These are phyloP conservation scores for Inonotus obliquus DNA, from an alignment of 1,284 basidiomycete species.

Conservation along the genomic window DNA sequence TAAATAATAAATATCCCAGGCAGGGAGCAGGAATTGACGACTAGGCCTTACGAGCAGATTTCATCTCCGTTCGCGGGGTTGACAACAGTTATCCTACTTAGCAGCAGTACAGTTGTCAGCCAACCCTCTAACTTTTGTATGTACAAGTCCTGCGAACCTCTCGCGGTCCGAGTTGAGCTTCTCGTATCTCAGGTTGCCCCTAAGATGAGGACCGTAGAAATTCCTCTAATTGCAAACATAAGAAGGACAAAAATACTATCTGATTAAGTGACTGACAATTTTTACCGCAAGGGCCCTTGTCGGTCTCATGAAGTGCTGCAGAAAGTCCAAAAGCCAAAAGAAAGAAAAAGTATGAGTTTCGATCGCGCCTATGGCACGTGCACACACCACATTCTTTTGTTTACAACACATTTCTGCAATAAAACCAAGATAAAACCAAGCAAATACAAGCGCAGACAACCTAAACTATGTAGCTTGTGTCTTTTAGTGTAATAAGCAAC, in stretches of 20 bases:
- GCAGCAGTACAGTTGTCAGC: background rate
- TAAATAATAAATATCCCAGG: background rate
- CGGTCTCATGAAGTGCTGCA: conserved; percentile 1
- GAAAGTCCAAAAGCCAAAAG: background rate
- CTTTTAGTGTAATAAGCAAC: background rate
- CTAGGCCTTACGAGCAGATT: conserved; percentile 48
- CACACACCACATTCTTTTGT: background rate
- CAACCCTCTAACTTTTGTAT: background rate
- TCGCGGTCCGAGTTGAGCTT: background rate
- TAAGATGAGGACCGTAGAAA: conserved; percentile 8
- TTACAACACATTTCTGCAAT: background rate
- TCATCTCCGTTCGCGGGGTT: conserved; percentile 65
- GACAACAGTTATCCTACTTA: conserved; percentile 45
- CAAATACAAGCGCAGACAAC: background rate
- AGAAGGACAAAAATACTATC: background rate
- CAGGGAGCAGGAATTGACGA: background rate
- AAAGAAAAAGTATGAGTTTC: background rate
- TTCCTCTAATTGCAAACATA: background rate
- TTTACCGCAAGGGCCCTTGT: conserved; percentile 1
- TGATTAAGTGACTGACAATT: background rate
- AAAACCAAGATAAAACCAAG: background rate
- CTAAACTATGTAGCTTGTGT: background rate
- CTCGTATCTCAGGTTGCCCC: background rate
- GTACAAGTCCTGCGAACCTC: background rate
- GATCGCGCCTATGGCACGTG: too few species aligned